Percentiles rank a stretch among this genome's conserved stretches.
phyloP scores from a whole-genome alignment of 2,329 filamentous ascomycete species.

The Intubia oerlemansii region DNA sequence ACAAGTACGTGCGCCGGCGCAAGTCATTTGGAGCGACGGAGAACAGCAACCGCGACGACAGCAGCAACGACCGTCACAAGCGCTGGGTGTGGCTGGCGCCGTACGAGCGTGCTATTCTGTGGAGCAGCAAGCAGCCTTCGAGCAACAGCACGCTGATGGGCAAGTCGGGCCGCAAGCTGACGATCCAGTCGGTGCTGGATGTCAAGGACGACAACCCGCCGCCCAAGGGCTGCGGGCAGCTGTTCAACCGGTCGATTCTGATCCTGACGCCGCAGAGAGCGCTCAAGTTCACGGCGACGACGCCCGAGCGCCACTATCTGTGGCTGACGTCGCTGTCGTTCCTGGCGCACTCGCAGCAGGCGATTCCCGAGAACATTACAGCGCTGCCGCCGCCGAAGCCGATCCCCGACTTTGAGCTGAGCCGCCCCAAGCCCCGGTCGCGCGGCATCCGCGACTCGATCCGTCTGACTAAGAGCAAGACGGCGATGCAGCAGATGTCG shows the following conservation, averaged over 20 bases:
- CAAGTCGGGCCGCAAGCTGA: slow-evolving; percentile 86
- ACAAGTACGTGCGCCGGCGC: slow-evolving; percentile 68
- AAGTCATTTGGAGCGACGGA: slow-evolving; percentile 78
- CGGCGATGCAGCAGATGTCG: slow-evolving; percentile 7
- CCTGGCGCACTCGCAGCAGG: slow-evolving; percentile 72
- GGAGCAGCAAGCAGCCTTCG: slow-evolving; percentile 93
- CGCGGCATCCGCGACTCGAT: slow-evolving; percentile 69
- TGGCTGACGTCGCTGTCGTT: slow-evolving; percentile 93
- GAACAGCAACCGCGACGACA: slow-evolving; percentile 43
- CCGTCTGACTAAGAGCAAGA: slow-evolving; percentile 59
- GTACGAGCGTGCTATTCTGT: slow-evolving; percentile 88
- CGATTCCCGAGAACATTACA: slow-evolving; percentile 50
- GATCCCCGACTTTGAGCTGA: slow-evolving; percentile 28
- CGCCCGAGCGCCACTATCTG: slow-evolving; percentile 71
- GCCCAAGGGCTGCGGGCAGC: slow-evolving; percentile 42
- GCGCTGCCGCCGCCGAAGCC: slow-evolving; percentile 30
- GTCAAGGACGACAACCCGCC: slow-evolving; percentile 83
- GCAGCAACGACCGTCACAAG: slow-evolving; percentile 65
- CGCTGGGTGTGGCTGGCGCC: slow-evolving; percentile 97
- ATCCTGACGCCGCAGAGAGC: slow-evolving; percentile 86
- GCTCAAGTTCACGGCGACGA: slow-evolving; percentile 78
- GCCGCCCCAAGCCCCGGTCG: slow-evolving; percentile 25
- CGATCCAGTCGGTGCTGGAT: slow-evolving; percentile 88
- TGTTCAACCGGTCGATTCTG: slow-evolving; percentile 86
- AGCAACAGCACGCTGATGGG: slow-evolving; percentile 75